Evolutionary conservation across 345 rosid species (phyloP), one percentile per base, ranked within the genome.

Genomic region (Balakata baccata): DNA sequence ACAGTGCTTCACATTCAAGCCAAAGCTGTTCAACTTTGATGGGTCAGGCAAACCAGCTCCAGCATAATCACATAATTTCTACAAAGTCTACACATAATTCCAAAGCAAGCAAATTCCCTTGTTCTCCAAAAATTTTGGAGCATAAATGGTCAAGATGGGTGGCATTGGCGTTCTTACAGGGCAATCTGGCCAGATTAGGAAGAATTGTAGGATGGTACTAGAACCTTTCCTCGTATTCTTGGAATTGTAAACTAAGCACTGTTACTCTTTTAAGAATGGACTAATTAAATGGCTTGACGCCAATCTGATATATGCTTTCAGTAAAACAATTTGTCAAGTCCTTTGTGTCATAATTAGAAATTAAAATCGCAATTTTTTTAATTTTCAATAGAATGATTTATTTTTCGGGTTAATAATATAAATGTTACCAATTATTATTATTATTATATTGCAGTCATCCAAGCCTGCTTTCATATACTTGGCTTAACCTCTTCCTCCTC

Each of bases 61-160:
- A 8, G 34, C 72, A 3, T 90, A 0, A 90, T 83, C 62, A 37
- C 83, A 58, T 80, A 88, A 18, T 59, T 90, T 25, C 84, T 83
- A 13, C 83, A 81, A 57, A 80, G 69, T 46, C 72, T 90, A 66
- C 88, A 84, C 64, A 77, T n/a, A 14, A 88, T 91, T 74, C 95
- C 92, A 1, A 80, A 87, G 66, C 86, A 83, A 74, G 76, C 7
- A 6, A 75, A 75, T 78, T 85, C 92, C 61, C 47, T 76, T 82
- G 70, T 94, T 94, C 81, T 78, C 0, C 25, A 86, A 88, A 1
- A 98, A 92, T 71, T 94, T 89, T 37, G 78, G 63, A 1, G 64
- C 89, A 52, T 93, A 87, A 56, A 92, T 94, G 97, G 89, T 92
- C 75, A 92, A 85, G 78, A 92, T 94, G 97, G 94, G 90, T 59